Evolutionary conservation across 345 rosid genomes (phyloP), one percentile per base, ranked within the genome.

Genomic region (Rhodomyrtus tomentosa): DNA sequence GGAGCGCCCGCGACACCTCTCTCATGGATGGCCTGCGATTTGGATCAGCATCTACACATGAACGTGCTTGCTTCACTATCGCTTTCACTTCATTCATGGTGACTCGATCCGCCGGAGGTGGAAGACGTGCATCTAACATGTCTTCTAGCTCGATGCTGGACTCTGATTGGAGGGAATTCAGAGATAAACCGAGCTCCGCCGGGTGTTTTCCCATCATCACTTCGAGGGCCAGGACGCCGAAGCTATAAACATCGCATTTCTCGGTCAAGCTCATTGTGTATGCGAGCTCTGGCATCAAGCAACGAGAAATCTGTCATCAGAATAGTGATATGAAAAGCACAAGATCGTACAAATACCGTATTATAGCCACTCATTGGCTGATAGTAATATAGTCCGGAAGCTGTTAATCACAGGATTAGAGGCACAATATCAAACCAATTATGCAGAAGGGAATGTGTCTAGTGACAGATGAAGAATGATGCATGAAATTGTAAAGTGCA

Each of bases 181-280:
- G 22, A 15, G 40, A 29, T 15, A 62, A 62, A 8, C 45, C 0
- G 2, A 32, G 42, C 76, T 62, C 76, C 0, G 24, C 2, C 2
- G 76, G 76, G 76, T 62, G 76, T 62, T 62, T 32, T 62, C 45
- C 76, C 3, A 62, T 36, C 18, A 32, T 62, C 42, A 82, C 68
- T 58, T 56, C 73, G 0, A 82, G 74, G 0, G 21, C 40, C 54
- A 82, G 50, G 22, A 82, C 24, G 13, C 84, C 84, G 2, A 55
- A 82, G 84, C 84, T 82, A 82, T 82, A 82, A 38, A 82, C 76
- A 25, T 82, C 84, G 11, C 84, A 56, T 58, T 82, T 82, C 10
- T 82, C 84, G 40, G 68, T 82, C 36, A 82, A 14, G 27, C 40
- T 25, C 73, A 79, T 38, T 2, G 84, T 82, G 72, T 82, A 82